phyloP scores from a whole-genome alignment of 2,329 filamentous ascomycete species.

The Fusarium xyrophilum region DNA sequence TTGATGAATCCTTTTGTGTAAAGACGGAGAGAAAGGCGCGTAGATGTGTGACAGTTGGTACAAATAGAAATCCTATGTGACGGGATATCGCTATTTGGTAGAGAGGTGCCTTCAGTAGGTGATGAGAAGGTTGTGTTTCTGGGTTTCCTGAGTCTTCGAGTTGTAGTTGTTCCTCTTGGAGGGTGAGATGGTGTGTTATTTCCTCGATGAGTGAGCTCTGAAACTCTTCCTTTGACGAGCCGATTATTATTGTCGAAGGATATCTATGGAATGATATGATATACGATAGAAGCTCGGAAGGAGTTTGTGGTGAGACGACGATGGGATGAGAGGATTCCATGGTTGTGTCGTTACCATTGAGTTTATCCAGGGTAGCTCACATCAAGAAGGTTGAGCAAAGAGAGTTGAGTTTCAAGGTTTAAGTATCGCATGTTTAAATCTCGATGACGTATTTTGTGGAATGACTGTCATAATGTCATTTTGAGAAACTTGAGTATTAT shows the following conservation, averaged over 20 bases:
- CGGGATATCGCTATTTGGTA: constrained; percentile 72
- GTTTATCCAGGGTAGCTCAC: constrained; percentile 26
- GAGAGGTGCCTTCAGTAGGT: constrained; percentile 68
- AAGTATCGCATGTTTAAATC: background rate
- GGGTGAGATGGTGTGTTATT: constrained; percentile 43
- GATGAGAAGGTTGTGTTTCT: constrained; percentile 9
- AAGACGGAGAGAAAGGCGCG: constrained; percentile 75
- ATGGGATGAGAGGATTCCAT: constrained; percentile 44
- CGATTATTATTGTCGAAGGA: constrained; percentile 74
- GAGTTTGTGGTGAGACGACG: constrained; percentile 61
- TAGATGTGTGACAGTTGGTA: constrained; percentile 76
- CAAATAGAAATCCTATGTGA: constrained; percentile 74
- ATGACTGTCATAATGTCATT: background rate
- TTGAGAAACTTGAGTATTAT: background rate
- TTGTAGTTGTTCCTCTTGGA: background rate
- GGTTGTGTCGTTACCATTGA: background rate
- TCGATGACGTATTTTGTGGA: background rate
- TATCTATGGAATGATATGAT: constrained; percentile 63
- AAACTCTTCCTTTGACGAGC: constrained; percentile 70
- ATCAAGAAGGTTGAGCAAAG: background rate
- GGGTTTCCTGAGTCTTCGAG: background rate
- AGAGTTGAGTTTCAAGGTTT: background rate
- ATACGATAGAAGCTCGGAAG: constrained; percentile 68
- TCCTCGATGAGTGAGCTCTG: constrained; percentile 63
- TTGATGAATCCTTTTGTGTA: constrained; percentile 47